Base-by-base conservation (phyloP, 495 filamentous ascomycete genomes). In the Hypoxylon rickii region DNA sequence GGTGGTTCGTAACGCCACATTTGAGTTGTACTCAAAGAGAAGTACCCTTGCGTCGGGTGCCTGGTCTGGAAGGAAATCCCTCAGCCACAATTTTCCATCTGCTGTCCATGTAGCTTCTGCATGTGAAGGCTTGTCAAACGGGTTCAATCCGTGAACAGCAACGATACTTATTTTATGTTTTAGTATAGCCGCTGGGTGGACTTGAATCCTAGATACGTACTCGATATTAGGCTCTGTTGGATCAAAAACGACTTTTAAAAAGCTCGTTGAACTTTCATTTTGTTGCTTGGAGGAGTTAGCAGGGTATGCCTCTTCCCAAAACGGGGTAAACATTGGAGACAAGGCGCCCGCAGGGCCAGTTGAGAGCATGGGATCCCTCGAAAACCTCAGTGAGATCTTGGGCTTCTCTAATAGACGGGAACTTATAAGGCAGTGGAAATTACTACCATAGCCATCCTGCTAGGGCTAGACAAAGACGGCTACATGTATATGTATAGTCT, bases 141-240 rank as follows among this genome's bases (percentile, higher is more conserved):
- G 73, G 19, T 64, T 69, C 12, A 85, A 63, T 17, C 77, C 77
- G 56, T 80, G 77, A n/a, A 80, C 58, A 16, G 71, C 71, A 37
- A 80, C 63, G 26, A 80, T 75, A 49, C 76, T 80, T 26, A 7
- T 39, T 11, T 17, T 7, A 10, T 17, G 3, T 16, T 12, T 20
- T 50, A n/a, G n/a, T n/a, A n/a, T 45, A 57, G 45, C 15, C 17
- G 11, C 1, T 0, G 2, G 17, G 5, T 8, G 33, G 1, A 12
- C 7, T 38, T 2, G 5, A 8, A 22, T 38, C 2, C 15, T 11
- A 12, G 31, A 7, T 7, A 37, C 45, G n/a, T 57, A 51, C 54
- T 57, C 46, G 10, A 51, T 34, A 7, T 31, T 33, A 19, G 45
- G 33, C 11, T 33, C 22, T 18, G 21, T 10, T 0, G 54, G 54